A percentile compares a stretch with the other conserved stretches of the same genome.
phyloP scores from a whole-genome alignment of 2,329 filamentous ascomycete species.

The Diaporthe velutina region DNA sequence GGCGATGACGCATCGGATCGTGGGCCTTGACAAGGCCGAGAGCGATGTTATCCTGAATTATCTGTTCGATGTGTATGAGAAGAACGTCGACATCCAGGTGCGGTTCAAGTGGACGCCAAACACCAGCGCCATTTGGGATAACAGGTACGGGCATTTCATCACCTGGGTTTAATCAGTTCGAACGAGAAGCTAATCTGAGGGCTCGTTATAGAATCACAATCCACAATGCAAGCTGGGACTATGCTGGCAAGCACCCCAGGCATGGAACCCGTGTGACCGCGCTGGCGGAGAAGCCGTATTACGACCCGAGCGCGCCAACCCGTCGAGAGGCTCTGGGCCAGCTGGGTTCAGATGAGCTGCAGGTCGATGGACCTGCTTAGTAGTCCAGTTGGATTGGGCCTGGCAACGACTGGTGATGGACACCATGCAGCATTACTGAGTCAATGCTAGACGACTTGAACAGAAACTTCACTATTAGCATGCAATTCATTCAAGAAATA shows the following conservation, averaged over 20 bases:
- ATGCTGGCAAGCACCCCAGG: slow-evolving; percentile 74
- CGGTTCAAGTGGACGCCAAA: slow-evolving; percentile 78
- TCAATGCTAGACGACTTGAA: background rate
- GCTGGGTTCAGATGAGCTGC: slow-evolving; percentile 67
- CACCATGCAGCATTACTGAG: background rate
- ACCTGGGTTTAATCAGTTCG: background rate
- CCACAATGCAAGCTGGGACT: slow-evolving; percentile 82
- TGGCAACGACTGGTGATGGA: rapidly evolving
- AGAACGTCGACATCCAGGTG: slow-evolving; percentile 78
- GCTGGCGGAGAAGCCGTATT: slow-evolving; percentile 79
- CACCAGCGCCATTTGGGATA: slow-evolving; percentile 79
- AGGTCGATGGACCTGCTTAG: slow-evolving; percentile 40
- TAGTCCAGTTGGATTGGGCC: background rate
- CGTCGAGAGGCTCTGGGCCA: slow-evolving; percentile 75
- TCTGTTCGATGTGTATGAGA: slow-evolving; percentile 76
- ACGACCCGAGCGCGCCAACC: slow-evolving; percentile 73
- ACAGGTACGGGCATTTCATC: slow-evolving; percentile 59
- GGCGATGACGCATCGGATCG: slow-evolving; percentile 75
- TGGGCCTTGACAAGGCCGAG: slow-evolving; percentile 77
- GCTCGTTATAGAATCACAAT: slow-evolving; percentile 70
- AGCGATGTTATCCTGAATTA: slow-evolving; percentile 77
- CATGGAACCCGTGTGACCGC: slow-evolving; percentile 80
- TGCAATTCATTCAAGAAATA: no score
- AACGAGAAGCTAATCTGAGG: background rate
- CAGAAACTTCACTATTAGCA: rapidly evolving